Base-by-base conservation (phyloP, 2,329 filamentous ascomycete genomes). In the Zymoseptoria pseudotritici region DNA sequence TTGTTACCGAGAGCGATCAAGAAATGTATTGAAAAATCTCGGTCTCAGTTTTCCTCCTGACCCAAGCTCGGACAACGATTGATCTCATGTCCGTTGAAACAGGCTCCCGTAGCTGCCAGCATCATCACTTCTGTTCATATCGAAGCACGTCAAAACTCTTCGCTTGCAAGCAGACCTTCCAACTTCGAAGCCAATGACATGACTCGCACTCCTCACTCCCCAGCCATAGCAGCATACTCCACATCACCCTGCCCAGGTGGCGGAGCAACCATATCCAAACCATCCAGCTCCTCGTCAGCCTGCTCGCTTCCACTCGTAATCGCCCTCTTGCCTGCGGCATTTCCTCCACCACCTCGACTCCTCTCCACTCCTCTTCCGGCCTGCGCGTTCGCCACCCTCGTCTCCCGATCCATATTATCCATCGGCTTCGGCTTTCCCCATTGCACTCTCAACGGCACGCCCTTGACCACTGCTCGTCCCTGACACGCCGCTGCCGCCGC, bases 351-450 rank as follows among this genome's bases (percentile, higher is more conserved):
- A 21, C 61, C 62, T 21, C 19, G 7, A 19, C 36, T 24, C 9
- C 52, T 61, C 11, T 65, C 66, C 22, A 82, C 82, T 17, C 82
- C 80, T 53, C 89, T 79, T 2, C 89, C 93, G 69, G 95, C 91
- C 42, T 86, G 84, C 21, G 92, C 86, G 79, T 96, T 91, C 70
- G 88, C 84, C 66, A 88, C 81, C 51, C 93, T 83, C 73, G 96
- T 84, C 58, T 97, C 91, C 63, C 88, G 87, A 64, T 96, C 90
- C 86, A 97, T 89, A 22, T 85, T 95, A 59, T 96, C 94, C 58
- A 99, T 82, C 1, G 93, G 88, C 78, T 91, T 94, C 17, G 95
- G 93, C 72, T 89, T 88, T 17, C 92, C 93, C 94, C 94, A 99
- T 64, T 91, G 87, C 19, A 99, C 86, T 31, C 93, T 82, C 62